phyloP scores from a whole-genome alignment of 495 filamentous ascomycete species.

The Lasiosphaeriaceae sp. region DNA sequence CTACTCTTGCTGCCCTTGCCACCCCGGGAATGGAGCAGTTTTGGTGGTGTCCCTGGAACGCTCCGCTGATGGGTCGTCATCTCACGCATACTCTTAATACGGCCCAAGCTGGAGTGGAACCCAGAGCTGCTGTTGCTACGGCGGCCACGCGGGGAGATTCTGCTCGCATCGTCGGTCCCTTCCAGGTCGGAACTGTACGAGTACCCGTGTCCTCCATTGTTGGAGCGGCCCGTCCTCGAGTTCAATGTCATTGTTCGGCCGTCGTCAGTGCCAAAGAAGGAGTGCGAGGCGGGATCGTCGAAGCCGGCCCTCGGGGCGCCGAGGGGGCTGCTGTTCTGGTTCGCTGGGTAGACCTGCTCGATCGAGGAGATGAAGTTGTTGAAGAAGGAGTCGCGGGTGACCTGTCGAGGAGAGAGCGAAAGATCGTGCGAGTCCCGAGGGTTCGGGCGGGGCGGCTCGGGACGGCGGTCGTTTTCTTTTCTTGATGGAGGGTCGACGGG shows the following conservation, averaged over 20 bases:
- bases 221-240: conserved; percentile 39
- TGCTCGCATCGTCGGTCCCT: conserved; percentile 59
- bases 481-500: conserved; percentile 27
- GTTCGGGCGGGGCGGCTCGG: conserved; percentile 28
- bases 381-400: conserved; percentile 80
- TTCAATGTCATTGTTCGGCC: conserved; percentile 31
- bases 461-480: conserved; percentile 27
- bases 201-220: conserved; percentile 56
- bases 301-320: conserved; percentile 18
- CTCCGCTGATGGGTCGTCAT: conserved; percentile 32
- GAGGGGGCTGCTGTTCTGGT: conserved; percentile 33
- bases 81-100: conserved; percentile 61
- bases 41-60: conserved; percentile 25
- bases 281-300: conserved; percentile 28
- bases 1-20: conserved; percentile 71
- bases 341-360: conserved; percentile 68
- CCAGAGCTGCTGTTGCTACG: conserved; percentile 81
- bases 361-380: conserved; percentile 90
- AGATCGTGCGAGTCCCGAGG: conserved; percentile 81
- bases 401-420: conserved; percentile 68
- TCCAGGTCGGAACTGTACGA: conserved; percentile 72
- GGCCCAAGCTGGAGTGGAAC: conserved; percentile 57
- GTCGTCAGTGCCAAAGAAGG: conserved; percentile 26
- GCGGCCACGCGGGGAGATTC: conserved; percentile 62
- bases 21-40: conserved; percentile 42